Conservation (phyloP, 768 basidiomycete genomes). For the Pisolithus albus region DNA sequence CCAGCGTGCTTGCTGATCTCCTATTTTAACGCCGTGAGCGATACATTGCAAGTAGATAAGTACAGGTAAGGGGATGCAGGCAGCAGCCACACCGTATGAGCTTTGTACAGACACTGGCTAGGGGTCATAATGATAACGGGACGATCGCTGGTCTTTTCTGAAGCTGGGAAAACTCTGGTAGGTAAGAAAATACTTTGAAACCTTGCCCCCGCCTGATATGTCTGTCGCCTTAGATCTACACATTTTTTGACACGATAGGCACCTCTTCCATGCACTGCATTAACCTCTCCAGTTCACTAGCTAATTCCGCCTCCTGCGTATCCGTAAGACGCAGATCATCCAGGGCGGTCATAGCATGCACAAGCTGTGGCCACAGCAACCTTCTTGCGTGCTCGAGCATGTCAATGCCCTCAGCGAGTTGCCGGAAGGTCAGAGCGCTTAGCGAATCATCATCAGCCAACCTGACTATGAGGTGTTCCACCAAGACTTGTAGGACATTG, state of each 20-base stretch:
- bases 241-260: slow-evolving; percentile 11
- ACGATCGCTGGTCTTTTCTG: slow-evolving; percentile 22
- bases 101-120: slow-evolving; percentile 16
- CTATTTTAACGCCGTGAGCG: slow-evolving; percentile 14
- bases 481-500: slow-evolving; percentile 14
- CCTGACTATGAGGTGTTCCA: slow-evolving; percentile 4
- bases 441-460: slow-evolving; percentile 24
- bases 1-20: slow-evolving; percentile 3
- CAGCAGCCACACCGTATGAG: slow-evolving; percentile 17
- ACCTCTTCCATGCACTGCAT: slow-evolving; percentile 9
- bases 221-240: slow-evolving; percentile 22
- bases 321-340: slow-evolving; percentile 21
- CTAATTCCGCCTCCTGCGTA: slow-evolving; percentile 11
- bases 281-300: slow-evolving; percentile 18
- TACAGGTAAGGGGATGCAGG: slow-evolving; percentile 16
- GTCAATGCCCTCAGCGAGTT: slow-evolving; percentile 24
- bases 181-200: slow-evolving; percentile 28
- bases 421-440: slow-evolving; percentile 18
- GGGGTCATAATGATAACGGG: slow-evolving; percentile 33
- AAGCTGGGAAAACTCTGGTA: slow-evolving; percentile 19
- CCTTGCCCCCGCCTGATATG: slow-evolving; percentile 24
- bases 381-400: slow-evolving; percentile 27
- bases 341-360: slow-evolving; percentile 18
- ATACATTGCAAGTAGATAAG: slow-evolving; percentile 12
- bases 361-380: slow-evolving; percentile 30